A percentile compares a stretch with the other conserved stretches of the same genome.
Evolutionary conservation across 108 stramenopile species (phyloP).

Genomic region (Stephanodiscus minutulus): DNA sequence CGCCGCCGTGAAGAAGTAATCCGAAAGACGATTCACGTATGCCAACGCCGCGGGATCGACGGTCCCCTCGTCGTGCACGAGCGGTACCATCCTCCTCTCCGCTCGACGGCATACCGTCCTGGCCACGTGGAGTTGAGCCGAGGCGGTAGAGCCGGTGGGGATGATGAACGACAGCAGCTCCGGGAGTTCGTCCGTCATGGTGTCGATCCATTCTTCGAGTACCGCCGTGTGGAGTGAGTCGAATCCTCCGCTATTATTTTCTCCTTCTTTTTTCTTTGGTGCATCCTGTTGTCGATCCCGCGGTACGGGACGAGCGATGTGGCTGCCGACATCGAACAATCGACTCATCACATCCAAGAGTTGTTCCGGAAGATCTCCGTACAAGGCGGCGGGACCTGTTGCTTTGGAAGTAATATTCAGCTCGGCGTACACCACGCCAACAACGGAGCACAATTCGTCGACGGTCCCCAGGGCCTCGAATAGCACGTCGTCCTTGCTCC

Average conservation of each 20-base stretch:
- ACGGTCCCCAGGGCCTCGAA: conserved; percentile 88
- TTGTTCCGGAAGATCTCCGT: conserved; percentile 61
- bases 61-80: conserved; percentile 46
- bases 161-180: conserved; percentile 82
- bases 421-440: conserved; percentile 76
- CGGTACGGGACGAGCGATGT: conserved; percentile 67
- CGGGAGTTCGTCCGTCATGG: conserved; percentile 77
- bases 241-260: conserved; percentile 51
- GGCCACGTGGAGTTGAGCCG: conserved; percentile 76
- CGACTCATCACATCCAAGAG: conserved; percentile 82
- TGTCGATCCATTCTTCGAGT: conserved; percentile 85
- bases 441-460: conserved; percentile 82
- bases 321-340: conserved; percentile 83
- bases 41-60: conserved; percentile 72
- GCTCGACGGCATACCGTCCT: conserved; percentile 86
- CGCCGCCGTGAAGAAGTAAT: conserved; percentile 84
- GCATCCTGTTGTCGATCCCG: neutral
- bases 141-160: conserved; percentile 67
- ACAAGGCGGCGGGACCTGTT: conserved; percentile 12
- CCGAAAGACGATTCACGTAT: conserved; percentile 85
- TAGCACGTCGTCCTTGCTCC: conserved; percentile 67
- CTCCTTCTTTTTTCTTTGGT: neutral
- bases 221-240: conserved; percentile 52
- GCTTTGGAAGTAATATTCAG: conserved; percentile 14
- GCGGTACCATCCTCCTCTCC: conserved; percentile 67